phyloP scores from a whole-genome alignment of 2,329 filamentous ascomycete genomes.

The Chaetomium olivaceum region DNA sequence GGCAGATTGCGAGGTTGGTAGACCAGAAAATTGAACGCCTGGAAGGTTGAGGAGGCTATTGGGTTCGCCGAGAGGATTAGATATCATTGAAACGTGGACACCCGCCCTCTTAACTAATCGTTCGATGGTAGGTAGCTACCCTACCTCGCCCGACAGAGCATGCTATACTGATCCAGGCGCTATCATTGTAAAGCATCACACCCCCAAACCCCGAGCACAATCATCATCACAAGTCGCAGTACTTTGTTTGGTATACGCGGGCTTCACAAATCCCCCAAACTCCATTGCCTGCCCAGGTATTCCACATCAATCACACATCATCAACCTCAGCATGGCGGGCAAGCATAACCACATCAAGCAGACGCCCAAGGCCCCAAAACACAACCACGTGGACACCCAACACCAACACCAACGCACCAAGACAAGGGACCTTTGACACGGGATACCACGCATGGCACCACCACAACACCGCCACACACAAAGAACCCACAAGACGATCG shows the following conservation, averaged over 20 bases:
- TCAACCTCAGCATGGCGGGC: not conserved
- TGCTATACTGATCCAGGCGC: not conserved
- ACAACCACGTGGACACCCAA: conserved; percentile 1
- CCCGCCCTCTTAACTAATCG: not conserved
- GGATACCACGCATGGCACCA: not conserved
- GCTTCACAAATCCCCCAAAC: not conserved
- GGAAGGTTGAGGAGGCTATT: conserved; percentile 15
- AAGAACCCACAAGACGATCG: conserved; percentile 1
- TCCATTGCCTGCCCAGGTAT: not conserved
- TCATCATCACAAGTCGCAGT: not conserved
- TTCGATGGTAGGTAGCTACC: not conserved
- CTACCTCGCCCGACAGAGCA: not conserved
- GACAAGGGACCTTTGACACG: not conserved
- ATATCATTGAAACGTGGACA: not conserved
- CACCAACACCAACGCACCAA: conserved; percentile 1
- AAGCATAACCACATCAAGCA: not conserved
- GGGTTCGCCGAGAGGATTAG: not conserved
- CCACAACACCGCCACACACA: conserved; percentile 3
- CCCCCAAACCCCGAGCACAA: not conserved
- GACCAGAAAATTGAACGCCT: conserved; percentile 41
- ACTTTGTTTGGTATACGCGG: no score
- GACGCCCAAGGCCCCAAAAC: not conserved
- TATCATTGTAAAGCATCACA: not conserved
- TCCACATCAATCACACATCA: not conserved
- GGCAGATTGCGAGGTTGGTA: conserved; percentile 45